A percentile compares a stretch with the other conserved stretches of the same genome.
phyloP scores from a whole-genome alignment of 169 alveolate genomes.

The Plasmodium ovale region DNA sequence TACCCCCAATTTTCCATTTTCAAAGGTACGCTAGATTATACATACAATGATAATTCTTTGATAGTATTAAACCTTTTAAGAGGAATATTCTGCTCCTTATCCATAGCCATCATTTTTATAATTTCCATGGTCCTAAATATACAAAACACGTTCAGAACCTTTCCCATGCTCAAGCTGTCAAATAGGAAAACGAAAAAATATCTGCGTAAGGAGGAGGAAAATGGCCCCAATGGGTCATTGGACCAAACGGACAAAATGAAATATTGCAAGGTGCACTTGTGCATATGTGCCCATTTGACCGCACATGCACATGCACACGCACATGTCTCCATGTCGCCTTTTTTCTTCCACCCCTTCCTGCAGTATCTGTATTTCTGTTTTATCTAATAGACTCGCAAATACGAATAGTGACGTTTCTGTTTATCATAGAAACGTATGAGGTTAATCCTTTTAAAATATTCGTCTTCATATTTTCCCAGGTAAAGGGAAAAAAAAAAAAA shows the following conservation, averaged over 20 bases:
- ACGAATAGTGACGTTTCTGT: slow-evolving; percentile 70
- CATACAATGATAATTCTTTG: slow-evolving; percentile 56
- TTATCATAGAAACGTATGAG: slow-evolving; percentile 70
- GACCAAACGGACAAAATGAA: background rate
- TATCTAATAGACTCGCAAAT: slow-evolving; percentile 74
- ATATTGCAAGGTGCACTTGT: slow-evolving; percentile 1
- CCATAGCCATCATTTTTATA: slow-evolving; percentile 53
- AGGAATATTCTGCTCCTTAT: slow-evolving; percentile 65
- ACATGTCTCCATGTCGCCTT: background rate
- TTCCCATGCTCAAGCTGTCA: slow-evolving; percentile 34
- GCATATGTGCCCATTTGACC: background rate
- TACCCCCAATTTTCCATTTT: background rate
- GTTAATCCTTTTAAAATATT: slow-evolving; percentile 73
- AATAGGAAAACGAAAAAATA: slow-evolving; percentile 63
- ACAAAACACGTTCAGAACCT: slow-evolving; percentile 59
- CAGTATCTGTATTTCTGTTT: slow-evolving; percentile 64
- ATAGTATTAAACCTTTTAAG: slow-evolving; percentile 58
- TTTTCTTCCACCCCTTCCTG: background rate
- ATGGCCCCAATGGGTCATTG: too few species aligned
- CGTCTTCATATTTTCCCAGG: slow-evolving; percentile 73
- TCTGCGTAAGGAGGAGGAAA: slow-evolving; percentile 12
- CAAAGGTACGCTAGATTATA: slow-evolving; percentile 52
- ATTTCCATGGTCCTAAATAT: slow-evolving; percentile 52
- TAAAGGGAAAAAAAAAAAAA: background rate
- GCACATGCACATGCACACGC: background rate